Conservation (phyloP, 495 filamentous ascomycete genomes). For the Penicillium waksmanii region DNA sequence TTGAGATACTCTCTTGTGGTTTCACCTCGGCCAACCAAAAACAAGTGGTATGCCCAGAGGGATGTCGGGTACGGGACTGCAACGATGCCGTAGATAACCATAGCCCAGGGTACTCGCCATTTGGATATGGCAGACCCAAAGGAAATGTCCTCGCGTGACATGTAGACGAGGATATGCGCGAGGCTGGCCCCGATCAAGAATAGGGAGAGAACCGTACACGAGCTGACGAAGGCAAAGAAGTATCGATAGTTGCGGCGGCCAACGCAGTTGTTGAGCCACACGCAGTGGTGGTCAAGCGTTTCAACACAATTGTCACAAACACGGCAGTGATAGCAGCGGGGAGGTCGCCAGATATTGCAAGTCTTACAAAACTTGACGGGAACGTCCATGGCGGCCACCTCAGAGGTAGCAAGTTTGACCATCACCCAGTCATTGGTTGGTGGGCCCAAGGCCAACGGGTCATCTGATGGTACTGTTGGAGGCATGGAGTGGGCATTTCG, state of each 20-base stretch:
- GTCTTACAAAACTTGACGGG: constrained; percentile 97
- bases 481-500: constrained; percentile 77
- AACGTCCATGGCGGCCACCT: constrained; percentile 88
- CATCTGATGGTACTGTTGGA: constrained; percentile 59
- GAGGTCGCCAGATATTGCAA: constrained; percentile 95
- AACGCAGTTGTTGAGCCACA: constrained; percentile 99
- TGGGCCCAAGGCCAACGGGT: constrained; percentile 79
- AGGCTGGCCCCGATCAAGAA: constrained; percentile 77
- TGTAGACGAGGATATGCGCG: constrained; percentile 78
- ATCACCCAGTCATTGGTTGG: constrained; percentile 89
- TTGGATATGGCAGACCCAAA: constrained; percentile 68
- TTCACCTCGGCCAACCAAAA: constrained; percentile 85
- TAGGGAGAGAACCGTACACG: constrained; percentile 72
- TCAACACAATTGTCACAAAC: constrained; percentile 97
- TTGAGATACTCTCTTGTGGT: constrained; percentile 96
- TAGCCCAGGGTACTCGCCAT: constrained; percentile 81
- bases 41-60: constrained; percentile 84
- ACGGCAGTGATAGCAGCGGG: constrained; percentile 93
- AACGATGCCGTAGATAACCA: constrained; percentile 82
- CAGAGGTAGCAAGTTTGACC: constrained; percentile 74
- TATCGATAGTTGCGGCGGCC: constrained; percentile 97
- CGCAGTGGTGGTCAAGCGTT: constrained; percentile 97
- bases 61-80: constrained; percentile 81
- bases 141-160: constrained; percentile 56
- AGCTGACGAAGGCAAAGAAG: constrained; percentile 87